These are phyloP conservation scores for Teratosphaeria destructans DNA, from an alignment of 2,329 filamentous ascomycete species.

Conservation along the genomic window DNA sequence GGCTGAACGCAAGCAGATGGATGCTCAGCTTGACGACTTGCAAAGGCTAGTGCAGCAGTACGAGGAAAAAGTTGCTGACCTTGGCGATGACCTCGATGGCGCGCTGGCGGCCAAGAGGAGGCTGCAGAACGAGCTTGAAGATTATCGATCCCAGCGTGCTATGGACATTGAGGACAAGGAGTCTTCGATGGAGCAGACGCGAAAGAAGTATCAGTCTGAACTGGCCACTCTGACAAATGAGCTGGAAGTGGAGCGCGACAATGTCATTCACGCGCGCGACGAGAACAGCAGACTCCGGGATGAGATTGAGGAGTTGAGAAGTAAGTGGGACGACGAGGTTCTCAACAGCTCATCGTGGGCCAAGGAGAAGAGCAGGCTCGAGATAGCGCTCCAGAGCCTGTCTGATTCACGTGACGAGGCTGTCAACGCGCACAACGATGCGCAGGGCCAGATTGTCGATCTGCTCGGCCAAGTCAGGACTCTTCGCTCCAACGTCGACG, in stretches of 20 bases:
- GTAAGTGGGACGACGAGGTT: slow-evolving; percentile 97
- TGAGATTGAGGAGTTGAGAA: slow-evolving; percentile 86
- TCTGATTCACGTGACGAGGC: slow-evolving; percentile 90
- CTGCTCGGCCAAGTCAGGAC: slow-evolving; percentile 81
- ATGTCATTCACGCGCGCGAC: slow-evolving; percentile 69
- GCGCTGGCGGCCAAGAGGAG: slow-evolving; percentile 84
- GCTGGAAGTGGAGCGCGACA: slow-evolving; percentile 85
- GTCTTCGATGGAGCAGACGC: slow-evolving; percentile 87
- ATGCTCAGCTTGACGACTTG: slow-evolving; percentile 75
- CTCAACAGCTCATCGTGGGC: slow-evolving; percentile 97
- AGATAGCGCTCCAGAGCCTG: slow-evolving; percentile 79
- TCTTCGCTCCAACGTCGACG: slow-evolving; percentile 75
- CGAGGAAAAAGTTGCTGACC: slow-evolving; percentile 83
- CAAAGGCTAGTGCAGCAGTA: slow-evolving; percentile 81
- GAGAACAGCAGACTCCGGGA: slow-evolving; percentile 86
- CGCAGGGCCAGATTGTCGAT: slow-evolving; percentile 83
- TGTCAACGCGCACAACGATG: slow-evolving; percentile 84
- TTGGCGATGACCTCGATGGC: slow-evolving; percentile 78
- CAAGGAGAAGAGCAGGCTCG: slow-evolving; percentile 89
- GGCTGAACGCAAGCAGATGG: slow-evolving; percentile 85
- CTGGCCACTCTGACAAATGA: slow-evolving; percentile 83
- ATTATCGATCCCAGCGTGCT: slow-evolving; percentile 88
- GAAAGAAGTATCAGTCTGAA: slow-evolving; percentile 94
- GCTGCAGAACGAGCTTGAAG: slow-evolving; percentile 91
- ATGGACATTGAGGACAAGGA: slow-evolving; percentile 98